Percentiles rank a stretch among this genome's conserved stretches.
phyloP scores from a whole-genome alignment of 2,329 filamentous ascomycete genomes.

The Biscogniauxia marginata region DNA sequence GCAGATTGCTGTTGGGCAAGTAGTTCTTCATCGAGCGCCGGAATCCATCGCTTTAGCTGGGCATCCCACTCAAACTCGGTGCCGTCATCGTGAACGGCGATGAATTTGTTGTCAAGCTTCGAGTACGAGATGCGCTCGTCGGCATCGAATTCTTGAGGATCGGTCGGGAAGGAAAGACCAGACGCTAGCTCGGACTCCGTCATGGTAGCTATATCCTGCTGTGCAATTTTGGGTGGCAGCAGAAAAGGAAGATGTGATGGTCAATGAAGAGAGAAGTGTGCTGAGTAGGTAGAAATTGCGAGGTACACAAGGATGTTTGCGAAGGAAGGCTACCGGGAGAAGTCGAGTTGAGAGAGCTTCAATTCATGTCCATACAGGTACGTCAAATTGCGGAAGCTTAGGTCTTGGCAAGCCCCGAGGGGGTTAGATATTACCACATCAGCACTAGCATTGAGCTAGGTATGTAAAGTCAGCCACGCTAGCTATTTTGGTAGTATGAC shows the following conservation, averaged over 20 bases:
- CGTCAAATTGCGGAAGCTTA: background rate
- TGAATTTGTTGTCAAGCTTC: constrained; percentile 76
- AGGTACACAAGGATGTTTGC: background rate
- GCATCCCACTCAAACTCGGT: constrained; percentile 82
- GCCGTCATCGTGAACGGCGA: constrained; percentile 81
- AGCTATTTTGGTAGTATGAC: too few relatives aligned
- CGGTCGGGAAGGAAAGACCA: constrained; percentile 49
- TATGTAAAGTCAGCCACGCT: too few relatives aligned
- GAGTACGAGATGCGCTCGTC: constrained; percentile 87
- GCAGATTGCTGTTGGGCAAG: constrained; percentile 34
- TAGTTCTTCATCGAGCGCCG: constrained; percentile 48
- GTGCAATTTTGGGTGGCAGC: background rate
- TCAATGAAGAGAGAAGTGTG: background rate
- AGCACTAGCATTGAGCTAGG: too few relatives aligned
- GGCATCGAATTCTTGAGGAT: constrained; percentile 67
- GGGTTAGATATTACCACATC: too few relatives aligned
- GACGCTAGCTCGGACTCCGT: constrained; percentile 23
- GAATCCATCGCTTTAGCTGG: constrained; percentile 71
- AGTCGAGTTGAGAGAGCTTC: background rate
- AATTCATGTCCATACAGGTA: background rate
- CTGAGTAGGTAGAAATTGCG: background rate
- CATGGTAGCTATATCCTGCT: constrained; percentile 13
- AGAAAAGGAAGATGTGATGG: background rate
- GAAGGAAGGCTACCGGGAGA: background rate
- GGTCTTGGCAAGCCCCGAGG: background rate